Base-by-base conservation (phyloP, 768 basidiomycete species). In the Dentipellis sp. region DNA sequence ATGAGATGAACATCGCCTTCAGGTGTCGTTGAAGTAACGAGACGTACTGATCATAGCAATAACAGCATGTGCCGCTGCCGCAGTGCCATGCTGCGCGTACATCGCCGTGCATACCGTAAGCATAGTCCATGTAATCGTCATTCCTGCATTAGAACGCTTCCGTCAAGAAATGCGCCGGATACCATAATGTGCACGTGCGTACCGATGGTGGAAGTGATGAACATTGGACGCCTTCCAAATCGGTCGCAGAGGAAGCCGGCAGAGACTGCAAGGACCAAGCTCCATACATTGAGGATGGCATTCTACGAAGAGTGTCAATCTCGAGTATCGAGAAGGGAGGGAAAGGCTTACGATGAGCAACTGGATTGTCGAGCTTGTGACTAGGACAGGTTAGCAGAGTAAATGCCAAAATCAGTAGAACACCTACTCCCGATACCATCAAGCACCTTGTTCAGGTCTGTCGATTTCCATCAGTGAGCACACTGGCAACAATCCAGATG, bases 381-480 rank as follows among this genome's bases (percentile, higher is more conserved):
- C 48, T 7, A 6, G 22, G 16, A 49, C 2, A 16, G 9, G 14
- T 19, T 38, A 11, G 21, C 29, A 3, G 29, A n/a, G 29, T 29
- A 8, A 21, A 17, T 16, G 14, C 19, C 17, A 8, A n/a, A 2
- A 34, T 3, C 9, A 10, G 22, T 11, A 38, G n/a, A 39, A n/a
- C 10, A 66, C 67, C 47, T 57, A 68, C 71, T 78, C n/a, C 79
- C 78, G 48, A 82, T 77, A 11, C 72, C 69, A 46, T 69, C 67
- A 61, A 81, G 74, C 29, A 82, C 77, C 66, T 78, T 78, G 72
- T 75, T 78, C 59, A 81, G 72, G 65, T 81, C 67, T 71, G 58
- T 21, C 29, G 39, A 12, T 23, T 14, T 11, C 9, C 21, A 21
- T 16, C 12, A 37, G 46, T 57, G 17, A 42, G 51, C 37, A 45